phyloP scores from a whole-genome alignment of 2,329 filamentous ascomycete species.

The Plectosphaerella sp. region DNA sequence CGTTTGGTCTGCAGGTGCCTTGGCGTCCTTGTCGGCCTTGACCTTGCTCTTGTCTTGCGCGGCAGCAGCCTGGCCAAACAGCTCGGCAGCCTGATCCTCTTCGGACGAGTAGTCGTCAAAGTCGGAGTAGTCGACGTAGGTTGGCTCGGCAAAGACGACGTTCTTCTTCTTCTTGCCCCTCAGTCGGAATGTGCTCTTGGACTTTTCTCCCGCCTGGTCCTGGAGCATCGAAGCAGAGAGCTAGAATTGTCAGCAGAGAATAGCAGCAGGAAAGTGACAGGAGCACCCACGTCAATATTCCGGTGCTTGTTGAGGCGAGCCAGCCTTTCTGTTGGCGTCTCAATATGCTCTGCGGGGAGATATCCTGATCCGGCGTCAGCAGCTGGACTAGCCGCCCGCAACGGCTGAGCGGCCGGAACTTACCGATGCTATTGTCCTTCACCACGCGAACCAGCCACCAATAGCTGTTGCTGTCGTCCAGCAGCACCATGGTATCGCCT shows the following conservation, averaged over 20 bases:
- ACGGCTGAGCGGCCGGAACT: constrained; percentile 11
- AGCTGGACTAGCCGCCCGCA: not conserved
- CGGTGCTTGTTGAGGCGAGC: constrained; percentile 95
- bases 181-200: constrained; percentile 80
- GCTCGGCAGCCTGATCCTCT: constrained; percentile 48
- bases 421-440: constrained; percentile 91
- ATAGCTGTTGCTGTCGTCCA: constrained; percentile 98
- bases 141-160: constrained; percentile 79
- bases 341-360: constrained; percentile 94
- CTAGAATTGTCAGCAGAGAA: constrained; percentile 25
- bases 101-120: constrained; percentile 81
- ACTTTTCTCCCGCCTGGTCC: constrained; percentile 63
- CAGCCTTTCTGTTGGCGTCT: constrained; percentile 91
- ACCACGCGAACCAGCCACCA: constrained; percentile 98
- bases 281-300: constrained; percentile 80
- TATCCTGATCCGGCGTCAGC: constrained; percentile 60
- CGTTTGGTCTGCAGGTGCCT: constrained; percentile 17
- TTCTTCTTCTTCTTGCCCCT: constrained; percentile 78
- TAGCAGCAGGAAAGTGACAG: constrained; percentile 4
- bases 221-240: constrained; percentile 59
- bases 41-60: constrained; percentile 25
- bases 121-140: constrained; percentile 84
- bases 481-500: constrained; percentile 95
- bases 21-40: constrained; percentile 23
- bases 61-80: constrained; percentile 19